These are phyloP conservation scores for Davidsoniella australis DNA, from an alignment of 2,329 filamentous ascomycete species.

Conservation along the genomic window DNA sequence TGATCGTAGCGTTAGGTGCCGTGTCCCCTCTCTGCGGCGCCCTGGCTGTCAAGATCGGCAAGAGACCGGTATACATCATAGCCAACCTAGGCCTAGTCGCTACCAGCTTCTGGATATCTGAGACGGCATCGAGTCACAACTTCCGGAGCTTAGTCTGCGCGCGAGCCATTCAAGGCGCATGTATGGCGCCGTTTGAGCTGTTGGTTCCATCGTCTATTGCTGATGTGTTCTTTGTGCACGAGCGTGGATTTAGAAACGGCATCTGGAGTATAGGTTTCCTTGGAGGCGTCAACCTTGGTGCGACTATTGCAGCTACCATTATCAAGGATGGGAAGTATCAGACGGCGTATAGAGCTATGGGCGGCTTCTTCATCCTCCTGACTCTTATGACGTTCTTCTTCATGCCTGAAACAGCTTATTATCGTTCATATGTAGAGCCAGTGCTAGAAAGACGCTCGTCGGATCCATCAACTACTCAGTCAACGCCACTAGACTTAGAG, in stretches of 20 bases:
- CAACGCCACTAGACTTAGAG: too few relatives aligned
- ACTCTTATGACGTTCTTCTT: constrained; percentile 24
- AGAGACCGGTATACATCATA: constrained; percentile 21
- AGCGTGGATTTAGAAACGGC: constrained; percentile 23
- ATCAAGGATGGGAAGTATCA: constrained; percentile 22
- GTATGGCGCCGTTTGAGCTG: constrained; percentile 24
- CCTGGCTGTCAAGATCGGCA: constrained; percentile 23
- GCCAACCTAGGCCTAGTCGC: constrained; percentile 21
- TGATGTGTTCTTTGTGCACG: constrained; percentile 27
- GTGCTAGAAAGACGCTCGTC: constrained; percentile 12
- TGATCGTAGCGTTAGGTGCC: constrained; percentile 21
- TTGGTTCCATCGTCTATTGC: constrained; percentile 24
- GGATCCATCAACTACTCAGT: background rate
- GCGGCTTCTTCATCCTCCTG: constrained; percentile 22
- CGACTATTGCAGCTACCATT: constrained; percentile 23
- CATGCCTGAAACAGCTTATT: constrained; percentile 26
- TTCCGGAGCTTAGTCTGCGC: constrained; percentile 19
- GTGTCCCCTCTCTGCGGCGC: constrained; percentile 21
- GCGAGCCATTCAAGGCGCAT: constrained; percentile 20
- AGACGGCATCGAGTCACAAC: constrained; percentile 15
- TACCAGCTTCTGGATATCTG: constrained; percentile 21
- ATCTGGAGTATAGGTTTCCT: constrained; percentile 26
- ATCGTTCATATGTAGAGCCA: constrained; percentile 13
- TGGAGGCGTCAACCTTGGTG: constrained; percentile 25
- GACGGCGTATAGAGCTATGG: constrained; percentile 23